Evolutionary conservation across 139 green algal genomes (phyloP), one percentile per base, ranked within the genome.

Genomic region (Nannochloris sp.): DNA sequence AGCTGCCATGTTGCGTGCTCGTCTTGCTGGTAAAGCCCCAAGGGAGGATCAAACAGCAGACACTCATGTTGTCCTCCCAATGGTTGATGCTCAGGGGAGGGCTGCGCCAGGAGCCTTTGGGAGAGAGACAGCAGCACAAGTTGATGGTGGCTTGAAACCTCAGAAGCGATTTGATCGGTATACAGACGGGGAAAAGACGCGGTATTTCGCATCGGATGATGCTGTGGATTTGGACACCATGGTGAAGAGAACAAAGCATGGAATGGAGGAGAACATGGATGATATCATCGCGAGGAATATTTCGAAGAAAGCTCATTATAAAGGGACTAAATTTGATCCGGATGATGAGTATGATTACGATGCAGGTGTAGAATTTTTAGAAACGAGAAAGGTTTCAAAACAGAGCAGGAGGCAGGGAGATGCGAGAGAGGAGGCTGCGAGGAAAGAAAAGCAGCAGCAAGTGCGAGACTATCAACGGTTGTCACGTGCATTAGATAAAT

Each of bases 261-360:
- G 73, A 3, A 72, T 46, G 64, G 69, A 37, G 13, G 73, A 59
- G 3, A 77, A 92, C 70, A 76, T 90, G 43, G 91, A 97, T 67
- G 45, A 44, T 17, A 71, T 80, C 23, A 57, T 95, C 51, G 87
- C 88, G 1, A 53, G 59, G 40, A 92, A 87, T 76, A 93, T 96
- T 50, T 51, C 73, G 36, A 58, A 56, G 16, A 71, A 63, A 4
- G 48, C 62, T 43, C 56, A 58, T 16, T 77, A 59, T 51, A 77
- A 77, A 59, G 33, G 49, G 20, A 48, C 25, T 11, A 64, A 77
- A 33, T 20, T 69, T 13, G 64, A 77, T 17, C 85, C 80, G 56
- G 91, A 98, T 62, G 90, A 81, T 28, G 91, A 98, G 78, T 98
- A 98, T 76, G 91, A 98, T 67, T 65, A 87, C 51, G 91, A 97